Evolutionary conservation across 1,139 yeast species (phyloP).

Genomic region (Candida sp.): DNA sequence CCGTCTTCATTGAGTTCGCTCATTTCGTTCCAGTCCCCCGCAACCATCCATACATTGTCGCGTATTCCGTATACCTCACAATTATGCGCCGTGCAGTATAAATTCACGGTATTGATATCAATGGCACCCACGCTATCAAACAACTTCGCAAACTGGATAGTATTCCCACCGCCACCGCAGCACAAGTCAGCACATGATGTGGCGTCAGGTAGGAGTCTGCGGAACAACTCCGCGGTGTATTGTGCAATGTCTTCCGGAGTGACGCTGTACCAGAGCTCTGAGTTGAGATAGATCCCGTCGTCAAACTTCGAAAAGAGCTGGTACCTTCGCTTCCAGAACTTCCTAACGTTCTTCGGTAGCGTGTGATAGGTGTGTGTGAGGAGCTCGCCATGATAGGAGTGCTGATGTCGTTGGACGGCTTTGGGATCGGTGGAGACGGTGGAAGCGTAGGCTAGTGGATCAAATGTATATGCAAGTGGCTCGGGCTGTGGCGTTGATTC

Average conservation of each 20-base stretch:
- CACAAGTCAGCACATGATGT: constrained; percentile 67
- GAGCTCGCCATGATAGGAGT: constrained; percentile 32
- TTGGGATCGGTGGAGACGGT: background rate
- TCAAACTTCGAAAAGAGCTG: constrained; percentile 63
- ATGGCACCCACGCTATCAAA: constrained; percentile 67
- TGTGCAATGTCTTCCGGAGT: constrained; percentile 83
- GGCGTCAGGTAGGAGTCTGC: constrained; percentile 42
- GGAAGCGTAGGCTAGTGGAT: background rate
- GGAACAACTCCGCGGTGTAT: constrained; percentile 62
- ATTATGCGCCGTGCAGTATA: constrained; percentile 73
- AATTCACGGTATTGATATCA: constrained; percentile 65
- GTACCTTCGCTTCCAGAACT: constrained; percentile 67
- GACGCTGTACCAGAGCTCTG: constrained; percentile 89
- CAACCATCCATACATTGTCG: constrained; percentile 48
- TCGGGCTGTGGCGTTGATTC: no score
- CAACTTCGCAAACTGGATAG: constrained; percentile 75
- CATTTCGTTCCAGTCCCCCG: constrained; percentile 62
- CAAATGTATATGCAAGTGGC: constrained; percentile 1
- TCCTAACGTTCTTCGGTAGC: constrained; percentile 45
- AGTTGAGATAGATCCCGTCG: constrained; percentile 73
- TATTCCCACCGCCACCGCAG: constrained; percentile 97
- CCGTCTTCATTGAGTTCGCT: constrained; percentile 20
- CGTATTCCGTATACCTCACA: constrained; percentile 69
- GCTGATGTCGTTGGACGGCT: constrained; percentile 11
- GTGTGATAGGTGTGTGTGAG: constrained; percentile 43